phyloP scores from a whole-genome alignment of 345 rosid species.

The Populus davidiana region DNA sequence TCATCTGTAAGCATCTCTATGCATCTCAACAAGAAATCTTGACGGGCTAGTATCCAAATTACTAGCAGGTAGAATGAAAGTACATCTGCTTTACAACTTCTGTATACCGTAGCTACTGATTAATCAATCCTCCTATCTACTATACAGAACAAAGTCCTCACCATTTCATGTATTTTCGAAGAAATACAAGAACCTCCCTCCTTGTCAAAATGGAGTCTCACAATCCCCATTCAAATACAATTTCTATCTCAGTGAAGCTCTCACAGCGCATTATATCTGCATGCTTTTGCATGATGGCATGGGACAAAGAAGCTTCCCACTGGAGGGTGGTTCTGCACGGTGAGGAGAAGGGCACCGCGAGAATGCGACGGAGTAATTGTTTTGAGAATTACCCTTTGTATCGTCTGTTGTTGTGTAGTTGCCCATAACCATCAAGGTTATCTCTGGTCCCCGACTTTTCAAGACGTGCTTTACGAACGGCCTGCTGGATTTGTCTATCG shows the following conservation, averaged over 20 bases:
- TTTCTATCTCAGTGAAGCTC: neutral
- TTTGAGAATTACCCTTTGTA: conserved; percentile 12
- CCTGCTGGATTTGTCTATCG: conserved; percentile 87
- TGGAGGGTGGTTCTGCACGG: neutral
- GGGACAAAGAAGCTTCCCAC: neutral
- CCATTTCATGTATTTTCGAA: conserved; percentile 2
- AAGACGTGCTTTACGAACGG: conserved; percentile 71
- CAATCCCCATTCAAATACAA: neutral
- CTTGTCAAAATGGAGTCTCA: neutral
- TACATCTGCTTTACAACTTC: neutral
- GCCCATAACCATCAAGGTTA: conserved; percentile 26
- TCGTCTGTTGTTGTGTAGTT: conserved; percentile 25
- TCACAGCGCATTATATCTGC: neutral
- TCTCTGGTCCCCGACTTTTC: conserved; percentile 53
- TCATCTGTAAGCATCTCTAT: neutral
- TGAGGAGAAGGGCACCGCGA: neutral
- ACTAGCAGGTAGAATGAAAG: neutral
- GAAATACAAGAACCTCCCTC: neutral
- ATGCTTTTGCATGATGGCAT: neutral
- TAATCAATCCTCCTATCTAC: conserved; percentile 2
- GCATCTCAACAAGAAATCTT: neutral
- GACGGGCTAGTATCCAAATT: neutral
- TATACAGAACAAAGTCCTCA: conserved; percentile 16
- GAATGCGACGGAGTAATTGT: neutral
- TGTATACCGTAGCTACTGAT: neutral